Evolutionary conservation across 257 asterid genomes (phyloP), one percentile per base, ranked within the genome.

Genomic region (Verbascum thapsus): DNA sequence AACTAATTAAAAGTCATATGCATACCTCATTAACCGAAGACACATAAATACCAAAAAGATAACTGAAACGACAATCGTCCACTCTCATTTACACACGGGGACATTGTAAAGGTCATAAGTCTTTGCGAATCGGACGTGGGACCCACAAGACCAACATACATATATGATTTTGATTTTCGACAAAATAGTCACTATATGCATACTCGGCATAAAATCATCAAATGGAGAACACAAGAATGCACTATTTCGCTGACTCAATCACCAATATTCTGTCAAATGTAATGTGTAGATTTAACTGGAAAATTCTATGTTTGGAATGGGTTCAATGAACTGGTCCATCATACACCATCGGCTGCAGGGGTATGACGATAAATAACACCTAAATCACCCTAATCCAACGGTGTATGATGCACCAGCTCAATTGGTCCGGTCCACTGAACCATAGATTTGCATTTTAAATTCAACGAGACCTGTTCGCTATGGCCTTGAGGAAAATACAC

Each of bases 401-500:
- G n/a, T n/a, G n/a, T n/a, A n/a, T n/a, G n/a, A n/a, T n/a, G n/a
- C n/a, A n/a, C n/a, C n/a, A n/a, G n/a, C n/a, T n/a, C n/a, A n/a
- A n/a, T n/a, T n/a, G n/a, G n/a, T n/a, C n/a, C n/a, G n/a, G n/a
- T 35, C 12, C 34, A 61, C 5, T 17, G 32, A 49, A 63, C 30
- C 37, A 35, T 1, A 37, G 32, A 55, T 53, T 42, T 40, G 10
- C 58, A 35, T 51, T 19, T 40, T 34, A 54, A 65, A 41, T 30
- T 13, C 22, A 11, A 6, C 3, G 18, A 47, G 63, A 91, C 98
- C 95, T 88, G 96, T 74, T 86, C 96, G 58, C 96, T 90, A 35
- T 90, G 97, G 61, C 97, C 97, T 76, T 90, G 97, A 55, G 95
- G 95, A 56, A 89, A 89, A 74, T 89, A 89, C 68, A 87, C 94